These are phyloP conservation scores for Yamadazyma trypodendri DNA, from an alignment of 1,139 yeast genomes.

Conservation along the genomic window DNA sequence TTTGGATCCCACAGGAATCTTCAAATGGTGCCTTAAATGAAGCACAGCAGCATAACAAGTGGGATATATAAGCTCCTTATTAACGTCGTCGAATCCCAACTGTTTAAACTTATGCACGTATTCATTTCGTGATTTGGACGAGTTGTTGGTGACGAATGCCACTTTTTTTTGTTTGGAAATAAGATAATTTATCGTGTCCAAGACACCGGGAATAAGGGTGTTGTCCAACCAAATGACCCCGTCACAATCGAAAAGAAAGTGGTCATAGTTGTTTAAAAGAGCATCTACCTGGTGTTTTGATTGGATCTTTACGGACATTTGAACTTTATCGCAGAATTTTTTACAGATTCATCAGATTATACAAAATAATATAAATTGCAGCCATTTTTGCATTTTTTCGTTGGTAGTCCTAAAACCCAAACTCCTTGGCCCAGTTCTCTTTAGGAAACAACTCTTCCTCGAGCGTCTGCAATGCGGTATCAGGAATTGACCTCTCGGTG, in stretches of 20 bases:
- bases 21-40: slow-evolving; percentile 22
- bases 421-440: background rate
- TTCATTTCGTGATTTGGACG: slow-evolving; percentile 34
- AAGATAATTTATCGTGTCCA: slow-evolving; percentile 62
- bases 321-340: too few species aligned
- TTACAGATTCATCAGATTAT: too few species aligned
- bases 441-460: slow-evolving; percentile 1
- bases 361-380: too few species aligned
- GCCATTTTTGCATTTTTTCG: background rate
- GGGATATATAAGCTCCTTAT: slow-evolving; percentile 33
- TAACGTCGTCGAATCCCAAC: slow-evolving; percentile 31
- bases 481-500: background rate
- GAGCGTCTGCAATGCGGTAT: background rate
- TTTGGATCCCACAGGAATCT: slow-evolving; percentile 42
- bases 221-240: slow-evolving; percentile 91
- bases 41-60: slow-evolving; percentile 40
- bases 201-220: slow-evolving; percentile 66
- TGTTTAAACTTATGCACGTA: slow-evolving; percentile 32
- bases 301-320: slow-evolving; percentile 27
- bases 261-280: slow-evolving; percentile 67
- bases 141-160: slow-evolving; percentile 42
- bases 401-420: background rate
- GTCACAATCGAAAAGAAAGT: slow-evolving; percentile 90
- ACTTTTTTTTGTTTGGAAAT: slow-evolving; percentile 33
- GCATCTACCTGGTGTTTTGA: slow-evolving; percentile 46